Percentiles rank a stretch among this genome's conserved stretches.
These are phyloP conservation scores for Tirmania nivea DNA, from an alignment of 495 filamentous ascomycete species.

Conservation along the genomic window DNA sequence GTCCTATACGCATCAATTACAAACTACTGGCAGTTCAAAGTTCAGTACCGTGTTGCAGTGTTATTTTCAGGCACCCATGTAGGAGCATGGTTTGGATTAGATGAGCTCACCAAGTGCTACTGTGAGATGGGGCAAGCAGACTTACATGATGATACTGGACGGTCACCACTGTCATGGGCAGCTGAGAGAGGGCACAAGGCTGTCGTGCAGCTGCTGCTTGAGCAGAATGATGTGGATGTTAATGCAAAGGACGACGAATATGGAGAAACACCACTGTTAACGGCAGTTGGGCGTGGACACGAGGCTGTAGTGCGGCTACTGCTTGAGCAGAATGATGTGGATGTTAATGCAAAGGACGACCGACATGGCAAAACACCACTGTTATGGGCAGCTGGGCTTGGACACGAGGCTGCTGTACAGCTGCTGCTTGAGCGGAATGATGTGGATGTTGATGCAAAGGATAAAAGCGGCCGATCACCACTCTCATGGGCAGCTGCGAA, in stretches of 20 bases:
- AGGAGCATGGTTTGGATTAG: not conserved
- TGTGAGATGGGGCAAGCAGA: not conserved
- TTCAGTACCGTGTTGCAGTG: not conserved
- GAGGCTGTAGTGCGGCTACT: no score
- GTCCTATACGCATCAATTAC: not conserved
- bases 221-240: constrained; percentile 2
- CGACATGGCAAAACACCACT: no score
- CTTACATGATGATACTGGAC: not conserved
- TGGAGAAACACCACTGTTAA: not conserved
- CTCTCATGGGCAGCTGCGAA: no score
- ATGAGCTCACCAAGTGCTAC: not conserved
- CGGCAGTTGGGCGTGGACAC: no score
- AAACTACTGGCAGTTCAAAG: not conserved
- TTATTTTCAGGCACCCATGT: not conserved
- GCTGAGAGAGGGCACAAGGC: constrained; percentile 11
- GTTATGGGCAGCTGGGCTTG: no score
- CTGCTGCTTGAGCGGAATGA: no score
- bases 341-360: no score
- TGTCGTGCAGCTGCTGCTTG: constrained; percentile 14
- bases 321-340: no score
- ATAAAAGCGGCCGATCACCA: no score
- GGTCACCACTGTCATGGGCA: constrained; percentile 17
- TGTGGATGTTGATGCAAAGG: no score
- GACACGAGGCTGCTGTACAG: no score
- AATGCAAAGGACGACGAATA: constrained; percentile 9